Percentiles rank a stretch among this genome's conserved stretches.
phyloP scores from a whole-genome alignment of 306 rosid species.

The Citrullus amarus region DNA sequence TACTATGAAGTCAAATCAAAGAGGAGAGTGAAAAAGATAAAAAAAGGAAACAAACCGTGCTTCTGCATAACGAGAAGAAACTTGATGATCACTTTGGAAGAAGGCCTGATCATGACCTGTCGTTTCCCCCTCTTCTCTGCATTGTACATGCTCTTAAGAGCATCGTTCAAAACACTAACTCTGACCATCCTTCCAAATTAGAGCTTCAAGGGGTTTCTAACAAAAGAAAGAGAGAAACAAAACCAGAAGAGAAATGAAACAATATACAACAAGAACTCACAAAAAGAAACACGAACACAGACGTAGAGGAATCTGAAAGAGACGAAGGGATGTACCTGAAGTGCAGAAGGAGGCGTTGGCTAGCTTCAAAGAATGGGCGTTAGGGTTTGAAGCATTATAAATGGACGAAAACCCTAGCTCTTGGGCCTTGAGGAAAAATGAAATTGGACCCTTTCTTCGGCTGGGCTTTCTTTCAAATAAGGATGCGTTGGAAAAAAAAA shows the following conservation, averaged over 20 bases:
- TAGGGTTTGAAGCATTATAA: not conserved
- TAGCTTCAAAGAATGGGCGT: not conserved
- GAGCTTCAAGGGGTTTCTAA: not conserved
- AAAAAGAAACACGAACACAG: too few relatives aligned
- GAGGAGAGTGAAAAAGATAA: not conserved
- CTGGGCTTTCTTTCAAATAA: too few relatives aligned
- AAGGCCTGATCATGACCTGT: slow-evolving; percentile 14
- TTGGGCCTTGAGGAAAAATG: not conserved
- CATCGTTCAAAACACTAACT: slow-evolving; percentile 16
- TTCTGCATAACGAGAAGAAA: slow-evolving; percentile 16
- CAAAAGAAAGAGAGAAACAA: not conserved
- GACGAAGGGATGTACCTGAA: not conserved
- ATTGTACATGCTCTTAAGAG: slow-evolving; percentile 18
- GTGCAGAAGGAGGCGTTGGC: not conserved
- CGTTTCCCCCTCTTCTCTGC: slow-evolving; percentile 15
- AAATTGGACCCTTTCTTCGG: not conserved
- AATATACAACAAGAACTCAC: not conserved
- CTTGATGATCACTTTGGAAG: slow-evolving; percentile 13
- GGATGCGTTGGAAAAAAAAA: too few relatives aligned
- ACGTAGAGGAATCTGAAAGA: not conserved
- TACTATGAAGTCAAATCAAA: not conserved
- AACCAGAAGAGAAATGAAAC: not conserved
- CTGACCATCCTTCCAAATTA: slow-evolving; percentile 14
- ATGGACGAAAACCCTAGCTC: not conserved
- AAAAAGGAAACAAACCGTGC: slow-evolving; percentile 1